Evolutionary conservation across 495 filamentous ascomycete species (phyloP).

Genomic region (Lentithecium fluviatile): DNA sequence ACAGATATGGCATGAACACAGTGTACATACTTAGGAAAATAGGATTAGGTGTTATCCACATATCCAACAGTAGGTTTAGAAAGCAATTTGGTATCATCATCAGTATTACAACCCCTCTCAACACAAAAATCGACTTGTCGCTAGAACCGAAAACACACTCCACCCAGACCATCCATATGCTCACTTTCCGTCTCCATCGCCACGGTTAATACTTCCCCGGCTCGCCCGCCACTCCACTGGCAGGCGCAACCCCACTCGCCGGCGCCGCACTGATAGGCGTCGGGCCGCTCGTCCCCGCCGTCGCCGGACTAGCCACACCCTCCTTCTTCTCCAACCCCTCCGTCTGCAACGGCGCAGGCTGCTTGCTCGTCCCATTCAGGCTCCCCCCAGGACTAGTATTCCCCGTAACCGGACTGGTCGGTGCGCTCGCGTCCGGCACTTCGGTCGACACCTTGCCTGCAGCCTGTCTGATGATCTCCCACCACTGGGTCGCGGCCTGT

Average conservation of each 20-base stretch:
- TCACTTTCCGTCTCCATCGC: background rate
- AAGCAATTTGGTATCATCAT: constrained; percentile 1
- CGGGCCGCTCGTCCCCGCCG: constrained; percentile 6
- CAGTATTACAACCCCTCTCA: background rate
- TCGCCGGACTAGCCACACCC: constrained; percentile 11
- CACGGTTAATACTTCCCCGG: constrained; percentile 17
- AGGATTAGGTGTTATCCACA: no score
- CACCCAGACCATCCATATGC: background rate
- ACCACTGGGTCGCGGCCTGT: constrained; percentile 78
- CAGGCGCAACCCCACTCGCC: constrained; percentile 22
- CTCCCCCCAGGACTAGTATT: constrained; percentile 12
- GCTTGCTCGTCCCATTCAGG: constrained; percentile 30
- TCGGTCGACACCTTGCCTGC: constrained; percentile 40
- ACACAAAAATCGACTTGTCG: background rate
- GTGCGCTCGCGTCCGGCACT: constrained; percentile 34
- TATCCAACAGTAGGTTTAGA: no score
- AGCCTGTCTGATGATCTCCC: constrained; percentile 57
- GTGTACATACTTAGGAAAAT: no score
- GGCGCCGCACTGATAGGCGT: constrained; percentile 18
- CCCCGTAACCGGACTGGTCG: constrained; percentile 24
- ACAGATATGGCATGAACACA: no score
- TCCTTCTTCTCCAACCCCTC: constrained; percentile 34
- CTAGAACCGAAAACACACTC: background rate
- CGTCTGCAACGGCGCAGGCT: constrained; percentile 43
- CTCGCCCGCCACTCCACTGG: constrained; percentile 25